A percentile compares a stretch with the other conserved stretches of the same genome.
These are phyloP conservation scores for Boletus barrowsii DNA, from an alignment of 768 basidiomycete genomes.

Conservation along the genomic window DNA sequence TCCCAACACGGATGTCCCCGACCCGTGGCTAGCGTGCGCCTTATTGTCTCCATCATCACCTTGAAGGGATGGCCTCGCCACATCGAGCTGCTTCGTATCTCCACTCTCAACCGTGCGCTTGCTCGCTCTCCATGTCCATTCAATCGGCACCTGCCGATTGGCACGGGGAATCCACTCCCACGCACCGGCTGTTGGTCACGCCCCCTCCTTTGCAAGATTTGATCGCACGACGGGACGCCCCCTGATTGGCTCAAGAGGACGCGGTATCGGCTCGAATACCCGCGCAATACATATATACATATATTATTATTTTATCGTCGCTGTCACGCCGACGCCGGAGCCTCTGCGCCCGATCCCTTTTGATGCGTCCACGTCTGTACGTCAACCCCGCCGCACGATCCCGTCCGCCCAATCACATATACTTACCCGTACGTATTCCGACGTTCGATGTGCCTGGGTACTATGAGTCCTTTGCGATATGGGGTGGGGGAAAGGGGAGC, in stretches of 20 bases:
- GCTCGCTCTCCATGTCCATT: slow-evolving; percentile 17
- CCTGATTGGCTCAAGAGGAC: slow-evolving; percentile 11
- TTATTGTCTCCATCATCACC: slow-evolving; percentile 13
- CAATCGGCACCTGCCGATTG: slow-evolving; percentile 27
- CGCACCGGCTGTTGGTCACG: slow-evolving; percentile 23
- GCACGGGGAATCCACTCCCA: slow-evolving; percentile 14
- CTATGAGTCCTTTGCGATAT: no score
- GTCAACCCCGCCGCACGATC: slow-evolving; percentile 1
- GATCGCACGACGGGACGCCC: slow-evolving; percentile 16
- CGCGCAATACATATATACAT: not conserved
- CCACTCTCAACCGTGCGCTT: slow-evolving; percentile 14
- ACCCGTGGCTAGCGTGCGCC: slow-evolving; percentile 14
- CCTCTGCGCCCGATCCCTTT: not conserved
- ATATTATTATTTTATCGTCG: not conserved
- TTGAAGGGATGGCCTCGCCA: not conserved
- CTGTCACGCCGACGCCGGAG: not conserved
- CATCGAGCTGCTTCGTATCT: slow-evolving; percentile 21
- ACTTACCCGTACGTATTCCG: not conserved
- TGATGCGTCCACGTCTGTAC: slow-evolving; percentile 9
- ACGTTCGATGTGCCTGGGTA: not conserved
- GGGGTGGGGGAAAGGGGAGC: no score
- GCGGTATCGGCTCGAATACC: slow-evolving; percentile 8
- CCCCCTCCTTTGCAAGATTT: slow-evolving; percentile 5
- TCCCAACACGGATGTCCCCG: slow-evolving; percentile 8
- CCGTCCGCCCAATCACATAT: not conserved